These are phyloP conservation scores for Periglandula ipomoeae DNA, from an alignment of 2,329 filamentous ascomycete genomes.

Conservation along the genomic window DNA sequence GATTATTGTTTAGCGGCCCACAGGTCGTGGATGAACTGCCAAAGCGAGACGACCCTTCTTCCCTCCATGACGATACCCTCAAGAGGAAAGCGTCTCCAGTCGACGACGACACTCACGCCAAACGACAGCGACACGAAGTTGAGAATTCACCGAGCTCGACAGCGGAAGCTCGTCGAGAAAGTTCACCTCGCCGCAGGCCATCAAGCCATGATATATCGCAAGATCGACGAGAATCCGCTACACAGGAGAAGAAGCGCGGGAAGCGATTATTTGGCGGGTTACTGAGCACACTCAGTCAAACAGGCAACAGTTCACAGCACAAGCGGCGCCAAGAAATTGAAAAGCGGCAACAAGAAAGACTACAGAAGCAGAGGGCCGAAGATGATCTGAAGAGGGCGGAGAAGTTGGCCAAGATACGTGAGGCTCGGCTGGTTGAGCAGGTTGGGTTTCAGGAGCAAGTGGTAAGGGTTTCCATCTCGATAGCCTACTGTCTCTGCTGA, in stretches of 20 bases:
- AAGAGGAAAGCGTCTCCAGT: slow-evolving; percentile 22
- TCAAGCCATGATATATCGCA: not conserved
- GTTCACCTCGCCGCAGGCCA: slow-evolving; percentile 6
- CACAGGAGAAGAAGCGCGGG: slow-evolving; percentile 68
- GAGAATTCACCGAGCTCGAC: not conserved
- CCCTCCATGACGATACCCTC: slow-evolving; percentile 6
- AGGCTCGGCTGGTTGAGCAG: slow-evolving; percentile 58
- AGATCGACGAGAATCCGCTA: slow-evolving; percentile 17
- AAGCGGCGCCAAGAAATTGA: slow-evolving; percentile 73
- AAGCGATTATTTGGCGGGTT: slow-evolving; percentile 79
- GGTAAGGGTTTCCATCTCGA: slow-evolving; percentile 37
- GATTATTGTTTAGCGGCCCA: not conserved
- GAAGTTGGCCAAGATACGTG: slow-evolving; percentile 53
- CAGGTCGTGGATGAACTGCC: not conserved
- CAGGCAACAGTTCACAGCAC: slow-evolving; percentile 51
- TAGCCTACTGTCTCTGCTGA: too few species aligned
- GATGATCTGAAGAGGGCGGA: slow-evolving; percentile 59
- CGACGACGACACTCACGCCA: slow-evolving; percentile 12
- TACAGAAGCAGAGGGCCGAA: slow-evolving; percentile 62
- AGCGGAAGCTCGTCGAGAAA: not conserved
- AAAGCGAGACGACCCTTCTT: not conserved
- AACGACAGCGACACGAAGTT: slow-evolving; percentile 16
- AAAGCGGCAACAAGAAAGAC: slow-evolving; percentile 67
- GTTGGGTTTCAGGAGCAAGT: slow-evolving; percentile 65
- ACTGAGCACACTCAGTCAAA: slow-evolving; percentile 69